A percentile compares a stretch with the other conserved stretches of the same genome.
These are phyloP conservation scores for Yamadazyma atlantica DNA, from an alignment of 1,139 yeast species.

Conservation along the genomic window DNA sequence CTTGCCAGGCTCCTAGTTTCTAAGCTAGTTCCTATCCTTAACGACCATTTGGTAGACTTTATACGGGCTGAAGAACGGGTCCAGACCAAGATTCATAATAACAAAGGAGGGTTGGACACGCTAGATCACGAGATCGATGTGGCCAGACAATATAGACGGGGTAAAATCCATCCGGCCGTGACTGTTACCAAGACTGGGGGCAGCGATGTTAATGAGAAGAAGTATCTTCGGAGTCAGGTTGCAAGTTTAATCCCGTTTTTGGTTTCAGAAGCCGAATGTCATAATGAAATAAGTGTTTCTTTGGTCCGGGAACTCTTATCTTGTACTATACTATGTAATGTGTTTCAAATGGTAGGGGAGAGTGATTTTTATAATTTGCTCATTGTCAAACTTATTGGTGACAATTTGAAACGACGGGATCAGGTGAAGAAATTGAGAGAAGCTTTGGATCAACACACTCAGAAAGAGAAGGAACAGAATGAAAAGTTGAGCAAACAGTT, in stretches of 20 bases:
- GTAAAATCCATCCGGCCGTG: constrained; percentile 63
- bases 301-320: constrained; percentile 67
- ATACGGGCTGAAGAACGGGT: constrained; percentile 53
- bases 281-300: constrained; percentile 48
- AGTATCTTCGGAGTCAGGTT: constrained; percentile 48
- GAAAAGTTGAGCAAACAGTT: constrained; percentile 10
- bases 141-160: constrained; percentile 59
- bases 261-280: constrained; percentile 48
- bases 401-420: constrained; percentile 67
- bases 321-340: constrained; percentile 45
- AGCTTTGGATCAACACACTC: constrained; percentile 66
- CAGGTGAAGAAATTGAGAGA: constrained; percentile 74
- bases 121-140: constrained; percentile 52
- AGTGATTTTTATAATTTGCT: constrained; percentile 76
- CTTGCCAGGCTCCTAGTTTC: constrained; percentile 58
- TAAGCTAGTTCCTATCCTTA: constrained; percentile 61
- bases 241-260: constrained; percentile 49
- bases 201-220: constrained; percentile 49
- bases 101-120: constrained; percentile 27
- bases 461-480: constrained; percentile 7
- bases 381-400: constrained; percentile 61
- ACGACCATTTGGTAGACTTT: constrained; percentile 61
- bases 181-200: constrained; percentile 38
- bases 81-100: constrained; percentile 12
- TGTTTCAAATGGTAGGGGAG: constrained; percentile 59